Evolutionary conservation across 1,139 yeast genomes (phyloP).

Genomic region (Entelexis sorbosivorans): DNA sequence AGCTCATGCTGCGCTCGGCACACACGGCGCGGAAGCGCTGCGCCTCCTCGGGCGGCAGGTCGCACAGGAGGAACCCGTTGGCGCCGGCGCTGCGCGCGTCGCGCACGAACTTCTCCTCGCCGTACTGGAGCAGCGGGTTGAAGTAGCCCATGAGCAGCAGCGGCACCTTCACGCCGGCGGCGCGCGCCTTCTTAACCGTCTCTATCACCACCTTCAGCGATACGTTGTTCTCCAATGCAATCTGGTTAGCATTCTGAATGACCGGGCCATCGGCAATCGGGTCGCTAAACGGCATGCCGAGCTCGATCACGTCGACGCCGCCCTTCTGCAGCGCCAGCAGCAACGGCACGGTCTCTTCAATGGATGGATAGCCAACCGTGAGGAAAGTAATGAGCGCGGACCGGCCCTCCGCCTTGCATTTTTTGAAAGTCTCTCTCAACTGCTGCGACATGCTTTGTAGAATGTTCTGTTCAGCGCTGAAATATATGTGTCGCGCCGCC

Average conservation of each 20-base stretch:
- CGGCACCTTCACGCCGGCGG: slow-evolving; percentile 76
- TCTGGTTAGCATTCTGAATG: slow-evolving; percentile 68
- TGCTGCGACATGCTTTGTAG: slow-evolving; percentile 24
- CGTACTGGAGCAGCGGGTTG: slow-evolving; percentile 83
- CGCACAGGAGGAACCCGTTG: slow-evolving; percentile 88
- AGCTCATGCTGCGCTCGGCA: slow-evolving; percentile 57
- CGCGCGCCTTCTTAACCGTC: slow-evolving; percentile 62
- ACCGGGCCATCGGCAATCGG: slow-evolving; percentile 99
- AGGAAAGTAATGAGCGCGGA: slow-evolving; percentile 83
- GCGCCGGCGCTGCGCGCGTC: slow-evolving; percentile 84
- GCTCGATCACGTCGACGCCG: slow-evolving; percentile 88
- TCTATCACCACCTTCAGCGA: slow-evolving; percentile 60
- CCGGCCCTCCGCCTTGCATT: slow-evolving; percentile 39
- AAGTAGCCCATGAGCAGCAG: slow-evolving; percentile 93
- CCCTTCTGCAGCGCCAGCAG: slow-evolving; percentile 83
- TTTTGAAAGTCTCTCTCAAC: slow-evolving; percentile 23
- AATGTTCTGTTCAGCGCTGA: neutral
- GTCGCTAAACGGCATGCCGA: slow-evolving; percentile 96
- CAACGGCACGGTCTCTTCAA: slow-evolving; percentile 78
- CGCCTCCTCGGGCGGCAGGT: slow-evolving; percentile 97
- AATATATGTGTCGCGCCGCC: neutral
- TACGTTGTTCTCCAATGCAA: slow-evolving; percentile 71
- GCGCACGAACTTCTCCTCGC: slow-evolving; percentile 68
- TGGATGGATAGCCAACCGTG: slow-evolving; percentile 88
- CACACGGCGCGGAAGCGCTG: slow-evolving; percentile 68